These are phyloP conservation scores for baker's yeast (Saccharomyces cerevisiae) DNA, from an alignment of 805 yeast species.

Conservation along the genomic window DNA sequence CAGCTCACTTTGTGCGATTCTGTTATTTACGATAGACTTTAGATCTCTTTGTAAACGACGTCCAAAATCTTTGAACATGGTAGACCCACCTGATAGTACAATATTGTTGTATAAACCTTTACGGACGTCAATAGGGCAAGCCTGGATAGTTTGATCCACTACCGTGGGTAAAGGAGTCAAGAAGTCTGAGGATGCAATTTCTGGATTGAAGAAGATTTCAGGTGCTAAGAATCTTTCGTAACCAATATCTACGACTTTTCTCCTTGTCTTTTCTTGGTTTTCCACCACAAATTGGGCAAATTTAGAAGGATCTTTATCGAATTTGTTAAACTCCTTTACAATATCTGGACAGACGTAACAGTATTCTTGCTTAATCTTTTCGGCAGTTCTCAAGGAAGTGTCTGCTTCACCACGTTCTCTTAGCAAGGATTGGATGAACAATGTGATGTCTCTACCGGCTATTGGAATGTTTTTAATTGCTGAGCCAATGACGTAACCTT, in stretches of 20 bases:
- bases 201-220: constrained; percentile 98
- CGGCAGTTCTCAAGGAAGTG: constrained; percentile 91
- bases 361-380: constrained; percentile 89
- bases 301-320: constrained; percentile 87
- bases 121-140: constrained; percentile 95
- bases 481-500: constrained; percentile 96
- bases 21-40: constrained; percentile 75
- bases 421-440: constrained; percentile 82
- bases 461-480: constrained; percentile 96
- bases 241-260: constrained; percentile 80
- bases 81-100: constrained; percentile 94
- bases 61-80: constrained; percentile 98
- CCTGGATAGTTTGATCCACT: constrained; percentile 90
- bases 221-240: constrained; percentile 97
- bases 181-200: constrained; percentile 90
- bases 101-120: constrained; percentile 92
- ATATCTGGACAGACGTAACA: constrained; percentile 98
- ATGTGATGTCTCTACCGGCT: constrained; percentile 96
- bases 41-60: constrained; percentile 94
- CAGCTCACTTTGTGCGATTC: constrained; percentile 75
- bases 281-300: constrained; percentile 91
- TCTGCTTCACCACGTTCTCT: constrained; percentile 97
- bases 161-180: constrained; percentile 93
- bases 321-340: constrained; percentile 90
- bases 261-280: constrained; percentile 56